Conservation (phyloP, 495 filamentous ascomycete genomes). For the Pyrenula aspistea region DNA sequence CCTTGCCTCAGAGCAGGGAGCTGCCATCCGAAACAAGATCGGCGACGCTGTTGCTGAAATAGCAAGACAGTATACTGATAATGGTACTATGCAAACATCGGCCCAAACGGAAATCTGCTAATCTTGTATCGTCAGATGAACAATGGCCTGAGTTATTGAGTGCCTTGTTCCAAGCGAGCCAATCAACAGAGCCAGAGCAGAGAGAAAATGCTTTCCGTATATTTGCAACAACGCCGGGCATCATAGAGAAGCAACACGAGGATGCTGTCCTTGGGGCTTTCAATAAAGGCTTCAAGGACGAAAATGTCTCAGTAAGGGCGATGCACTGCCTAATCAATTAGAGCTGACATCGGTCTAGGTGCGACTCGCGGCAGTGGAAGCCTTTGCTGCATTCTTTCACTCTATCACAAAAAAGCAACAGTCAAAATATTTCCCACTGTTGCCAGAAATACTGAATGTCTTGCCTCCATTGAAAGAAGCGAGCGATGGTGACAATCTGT, state of each 20-base stretch:
- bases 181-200: slow-evolving; percentile 65
- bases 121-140: slow-evolving; percentile 43
- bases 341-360: slow-evolving; percentile 36
- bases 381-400: slow-evolving; percentile 90
- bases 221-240: slow-evolving; percentile 86
- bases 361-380: slow-evolving; percentile 87
- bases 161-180: slow-evolving; percentile 77
- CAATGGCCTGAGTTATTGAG: slow-evolving; percentile 85
- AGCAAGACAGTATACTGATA: slow-evolving; percentile 87
- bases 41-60: slow-evolving; percentile 93
- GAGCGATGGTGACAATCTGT: slow-evolving; percentile 77
- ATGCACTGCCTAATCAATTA: background rate
- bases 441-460: slow-evolving; percentile 84
- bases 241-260: slow-evolving; percentile 93
- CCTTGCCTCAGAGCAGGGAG: slow-evolving; percentile 55
- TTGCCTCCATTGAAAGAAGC: slow-evolving; percentile 85
- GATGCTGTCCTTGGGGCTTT: slow-evolving; percentile 76
- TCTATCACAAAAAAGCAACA: slow-evolving; percentile 78
- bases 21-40: slow-evolving; percentile 79
- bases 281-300: slow-evolving; percentile 82
- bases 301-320: slow-evolving; percentile 55
- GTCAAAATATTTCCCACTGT: slow-evolving; percentile 70
- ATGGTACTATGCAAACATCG: slow-evolving; percentile 36
- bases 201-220: slow-evolving; percentile 88
- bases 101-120: background rate